phyloP scores from a whole-genome alignment of 2,329 filamentous ascomycete species.

The Elsinoe arachidis region DNA sequence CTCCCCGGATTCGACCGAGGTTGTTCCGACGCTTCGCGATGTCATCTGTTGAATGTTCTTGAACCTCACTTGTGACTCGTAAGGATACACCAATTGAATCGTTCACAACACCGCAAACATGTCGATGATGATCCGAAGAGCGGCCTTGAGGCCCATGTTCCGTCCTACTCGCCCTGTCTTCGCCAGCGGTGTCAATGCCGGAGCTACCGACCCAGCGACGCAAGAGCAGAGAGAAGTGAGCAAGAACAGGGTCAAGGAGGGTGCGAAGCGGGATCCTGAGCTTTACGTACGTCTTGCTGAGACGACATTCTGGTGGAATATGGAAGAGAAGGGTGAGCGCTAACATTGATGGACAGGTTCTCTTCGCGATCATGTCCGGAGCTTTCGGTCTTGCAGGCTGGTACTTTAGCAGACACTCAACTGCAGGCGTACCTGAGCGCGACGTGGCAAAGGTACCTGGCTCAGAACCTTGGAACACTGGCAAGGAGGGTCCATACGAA shows the following conservation, averaged over 20 bases:
- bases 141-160: slow-evolving; percentile 29
- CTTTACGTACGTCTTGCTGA: slow-evolving; percentile 53
- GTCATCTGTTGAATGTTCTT: slow-evolving; percentile 8
- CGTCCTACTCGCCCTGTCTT: slow-evolving; percentile 34
- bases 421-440: slow-evolving; percentile 72
- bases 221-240: slow-evolving; percentile 31
- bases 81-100: slow-evolving; percentile 8
- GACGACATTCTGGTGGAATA: background rate
- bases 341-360: slow-evolving; percentile 53
- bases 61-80: background rate
- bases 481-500: slow-evolving; percentile 53
- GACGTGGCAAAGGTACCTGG: slow-evolving; percentile 63
- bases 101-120: slow-evolving; percentile 25
- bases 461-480: slow-evolving; percentile 87
- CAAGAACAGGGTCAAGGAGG: slow-evolving; percentile 49
- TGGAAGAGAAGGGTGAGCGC: background rate
- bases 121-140: slow-evolving; percentile 39
- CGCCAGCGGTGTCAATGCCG: slow-evolving; percentile 35
- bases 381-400: slow-evolving; percentile 82
- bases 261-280: slow-evolving; percentile 62
- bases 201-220: slow-evolving; percentile 35
- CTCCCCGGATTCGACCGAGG: slow-evolving; percentile 9
- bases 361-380: slow-evolving; percentile 82
- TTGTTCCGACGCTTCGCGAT: slow-evolving; percentile 12
- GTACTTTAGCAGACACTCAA: slow-evolving; percentile 82